phyloP scores from a whole-genome alignment of 495 filamentous ascomycete species.

The Aspergillus ellipticus region DNA sequence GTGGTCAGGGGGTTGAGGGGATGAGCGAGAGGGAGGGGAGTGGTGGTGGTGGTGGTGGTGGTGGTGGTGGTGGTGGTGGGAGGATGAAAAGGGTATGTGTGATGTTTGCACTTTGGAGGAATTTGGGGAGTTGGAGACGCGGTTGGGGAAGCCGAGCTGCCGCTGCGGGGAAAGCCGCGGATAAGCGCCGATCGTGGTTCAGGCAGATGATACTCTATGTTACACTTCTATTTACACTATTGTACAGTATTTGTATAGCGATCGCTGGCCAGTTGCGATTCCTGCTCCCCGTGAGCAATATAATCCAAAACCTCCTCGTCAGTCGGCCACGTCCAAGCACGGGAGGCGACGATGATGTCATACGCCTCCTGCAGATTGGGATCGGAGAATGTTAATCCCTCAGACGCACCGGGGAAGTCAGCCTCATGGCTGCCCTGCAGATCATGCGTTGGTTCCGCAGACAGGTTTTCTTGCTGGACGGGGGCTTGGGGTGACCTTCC shows the following conservation, averaged over 20 bases:
- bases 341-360: conserved; percentile 42
- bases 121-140: conserved; percentile 6
- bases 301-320: conserved; percentile 51
- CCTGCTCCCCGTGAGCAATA: conserved; percentile 14
- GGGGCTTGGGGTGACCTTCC: conserved; percentile 3
- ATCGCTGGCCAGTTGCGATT: conserved; percentile 5
- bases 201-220: conserved; percentile 7
- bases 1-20: conserved; percentile 1
- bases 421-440: background rate
- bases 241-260: conserved; percentile 17
- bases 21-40: conserved; percentile 2
- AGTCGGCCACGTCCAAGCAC: conserved; percentile 52
- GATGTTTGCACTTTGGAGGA: background rate
- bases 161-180: conserved; percentile 22
- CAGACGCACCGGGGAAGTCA: conserved; percentile 9
- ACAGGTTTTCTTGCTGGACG: background rate
- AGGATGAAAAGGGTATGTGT: too few species aligned
- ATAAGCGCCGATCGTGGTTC: conserved; percentile 15
- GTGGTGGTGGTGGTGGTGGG: too few species aligned
- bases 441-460: background rate
- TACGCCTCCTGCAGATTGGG: conserved; percentile 33
- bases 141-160: conserved; percentile 19
- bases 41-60: too few species aligned
- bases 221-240: conserved; percentile 22
- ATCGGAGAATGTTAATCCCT: conserved; percentile 24